These are phyloP conservation scores for Lentinula edodes DNA, from an alignment of 768 basidiomycete genomes.

Conservation along the genomic window DNA sequence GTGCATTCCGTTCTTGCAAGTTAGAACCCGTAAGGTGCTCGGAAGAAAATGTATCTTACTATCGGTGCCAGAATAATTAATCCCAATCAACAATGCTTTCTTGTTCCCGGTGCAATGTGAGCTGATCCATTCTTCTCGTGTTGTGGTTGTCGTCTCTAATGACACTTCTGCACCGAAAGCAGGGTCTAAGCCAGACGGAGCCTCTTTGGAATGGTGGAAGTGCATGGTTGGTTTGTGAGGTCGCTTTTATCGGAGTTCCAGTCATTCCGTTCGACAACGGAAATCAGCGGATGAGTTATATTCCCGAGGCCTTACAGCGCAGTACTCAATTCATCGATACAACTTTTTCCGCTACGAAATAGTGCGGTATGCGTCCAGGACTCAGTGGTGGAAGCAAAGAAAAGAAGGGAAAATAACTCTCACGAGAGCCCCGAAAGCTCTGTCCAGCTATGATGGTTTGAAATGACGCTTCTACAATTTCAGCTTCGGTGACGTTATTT, in stretches of 20 bases:
- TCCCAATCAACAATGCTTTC: constrained; percentile 4
- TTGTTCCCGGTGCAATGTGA: constrained; percentile 6
- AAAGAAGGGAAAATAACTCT: too few relatives aligned
- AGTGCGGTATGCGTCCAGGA: too few relatives aligned
- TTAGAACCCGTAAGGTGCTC: not conserved
- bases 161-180: not conserved
- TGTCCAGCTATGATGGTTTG: too few relatives aligned
- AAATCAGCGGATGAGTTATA: not conserved
- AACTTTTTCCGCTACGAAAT: too few relatives aligned
- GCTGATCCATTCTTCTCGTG: constrained; percentile 3
- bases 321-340: too few relatives aligned
- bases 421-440: too few relatives aligned
- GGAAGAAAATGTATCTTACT: not conserved
- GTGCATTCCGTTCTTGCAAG: not conserved
- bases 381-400: too few relatives aligned
- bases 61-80: not conserved
- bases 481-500: too few relatives aligned
- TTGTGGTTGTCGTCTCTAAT: not conserved
- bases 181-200: not conserved
- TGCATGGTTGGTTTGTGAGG: not conserved
- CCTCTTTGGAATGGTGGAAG: constrained; percentile 1
- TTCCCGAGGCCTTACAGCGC: too few relatives aligned
- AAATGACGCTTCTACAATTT: too few relatives aligned
- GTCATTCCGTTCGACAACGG: not conserved
- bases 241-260: not conserved